Conservation (phyloP, 768 basidiomycete species). For the Lactarius hengduanensis region DNA sequence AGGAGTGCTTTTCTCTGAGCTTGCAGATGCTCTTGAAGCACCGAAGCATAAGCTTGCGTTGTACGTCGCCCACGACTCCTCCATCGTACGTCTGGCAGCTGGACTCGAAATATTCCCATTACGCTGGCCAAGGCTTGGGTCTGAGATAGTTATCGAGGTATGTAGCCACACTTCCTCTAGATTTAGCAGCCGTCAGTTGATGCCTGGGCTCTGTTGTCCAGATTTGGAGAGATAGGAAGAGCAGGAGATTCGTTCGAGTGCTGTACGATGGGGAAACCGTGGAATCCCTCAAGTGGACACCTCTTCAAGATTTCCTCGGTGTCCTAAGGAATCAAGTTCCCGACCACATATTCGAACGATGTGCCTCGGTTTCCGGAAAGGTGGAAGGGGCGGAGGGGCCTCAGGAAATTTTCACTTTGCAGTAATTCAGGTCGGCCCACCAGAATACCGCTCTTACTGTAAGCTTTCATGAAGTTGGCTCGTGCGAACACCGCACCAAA, state of each 20-base stretch:
- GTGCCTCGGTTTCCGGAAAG: constrained; percentile 12
- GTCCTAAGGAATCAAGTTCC: constrained; percentile 39
- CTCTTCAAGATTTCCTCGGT: constrained; percentile 37
- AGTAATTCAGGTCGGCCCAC: not conserved
- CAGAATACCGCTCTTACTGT: no score
- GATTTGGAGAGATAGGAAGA: constrained; percentile 39
- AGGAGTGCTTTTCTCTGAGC: constrained; percentile 45
- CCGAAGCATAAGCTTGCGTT: constrained; percentile 39
- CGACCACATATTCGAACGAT: constrained; percentile 33
- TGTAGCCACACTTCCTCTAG: not conserved
- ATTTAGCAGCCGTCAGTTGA: not conserved
- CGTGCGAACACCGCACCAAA: not conserved
- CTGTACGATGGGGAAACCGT: constrained; percentile 45
- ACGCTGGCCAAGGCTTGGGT: constrained; percentile 48
- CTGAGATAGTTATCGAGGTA: constrained; percentile 43
- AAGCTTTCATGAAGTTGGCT: no score
- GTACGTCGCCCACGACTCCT: constrained; percentile 47
- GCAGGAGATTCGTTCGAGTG: constrained; percentile 40
- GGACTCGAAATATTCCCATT: constrained; percentile 38
- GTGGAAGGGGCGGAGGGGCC: no score
- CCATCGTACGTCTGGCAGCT: constrained; percentile 40
- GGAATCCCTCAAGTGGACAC: constrained; percentile 38
- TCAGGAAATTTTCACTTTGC: not conserved
- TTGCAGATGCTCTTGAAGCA: constrained; percentile 37
- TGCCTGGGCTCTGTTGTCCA: constrained; percentile 19